A percentile compares a stretch with the other conserved stretches of the same genome.
Evolutionary conservation across 1,284 basidiomycete species (phyloP).

Genomic region (Earliella scabrosa): DNA sequence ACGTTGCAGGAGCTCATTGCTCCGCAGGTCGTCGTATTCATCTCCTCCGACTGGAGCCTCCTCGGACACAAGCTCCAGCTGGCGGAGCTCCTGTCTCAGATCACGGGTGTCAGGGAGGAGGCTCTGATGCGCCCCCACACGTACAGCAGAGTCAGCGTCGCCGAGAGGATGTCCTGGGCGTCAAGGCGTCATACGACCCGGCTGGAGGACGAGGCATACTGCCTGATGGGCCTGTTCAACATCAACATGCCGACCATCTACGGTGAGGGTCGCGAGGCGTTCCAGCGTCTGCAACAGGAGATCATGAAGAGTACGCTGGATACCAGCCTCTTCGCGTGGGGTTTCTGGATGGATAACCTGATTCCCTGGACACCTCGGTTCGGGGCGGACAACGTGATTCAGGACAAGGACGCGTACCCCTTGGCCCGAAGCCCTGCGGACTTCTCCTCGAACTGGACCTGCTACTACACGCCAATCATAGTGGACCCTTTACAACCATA

Average conservation of each 20-base stretch:
- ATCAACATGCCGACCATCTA: conserved; percentile 8
- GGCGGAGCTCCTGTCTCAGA: too few relatives aligned
- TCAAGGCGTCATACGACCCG: background rate
- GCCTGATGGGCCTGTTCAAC: background rate
- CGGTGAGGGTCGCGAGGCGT: background rate
- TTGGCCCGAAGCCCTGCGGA: too few relatives aligned
- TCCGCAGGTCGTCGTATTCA: conserved; percentile 6
- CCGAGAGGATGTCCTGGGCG: conserved; percentile 4
- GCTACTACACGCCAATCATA: background rate
- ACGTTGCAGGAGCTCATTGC: conserved; percentile 11
- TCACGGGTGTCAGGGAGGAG: too few relatives aligned
- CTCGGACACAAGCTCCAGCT: too few relatives aligned
- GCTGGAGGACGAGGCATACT: conserved; percentile 3
- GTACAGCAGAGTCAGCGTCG: background rate
- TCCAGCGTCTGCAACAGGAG: conserved; percentile 1
- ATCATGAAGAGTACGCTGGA: conserved; percentile 2
- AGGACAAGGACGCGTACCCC: too few relatives aligned
- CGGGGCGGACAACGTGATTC: too few relatives aligned
- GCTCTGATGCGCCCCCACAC: too few relatives aligned
- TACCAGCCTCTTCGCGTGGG: conserved; percentile 3
- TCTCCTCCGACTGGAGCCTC: conserved; percentile 7
- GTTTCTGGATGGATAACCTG: too few relatives aligned
- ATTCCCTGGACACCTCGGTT: too few relatives aligned
- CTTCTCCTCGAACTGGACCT: too few relatives aligned
- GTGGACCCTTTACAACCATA: background rate